Evolutionary conservation across 352 stramenopile species (phyloP), one percentile per base, ranked within the genome.

Genomic region (Globisporangium polare): DNA sequence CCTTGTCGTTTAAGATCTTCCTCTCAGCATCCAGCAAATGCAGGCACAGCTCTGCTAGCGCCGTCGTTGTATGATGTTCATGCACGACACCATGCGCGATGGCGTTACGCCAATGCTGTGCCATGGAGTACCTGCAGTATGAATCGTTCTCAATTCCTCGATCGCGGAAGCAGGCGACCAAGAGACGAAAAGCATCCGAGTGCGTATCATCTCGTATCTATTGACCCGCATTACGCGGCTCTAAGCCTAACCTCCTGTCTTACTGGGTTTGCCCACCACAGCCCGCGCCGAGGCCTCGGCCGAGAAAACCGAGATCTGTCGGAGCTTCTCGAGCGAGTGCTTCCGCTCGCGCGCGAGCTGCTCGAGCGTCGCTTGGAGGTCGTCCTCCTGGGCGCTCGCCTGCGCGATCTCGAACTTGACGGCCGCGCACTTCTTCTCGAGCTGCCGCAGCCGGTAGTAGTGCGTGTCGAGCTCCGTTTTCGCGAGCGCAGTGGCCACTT

Each of bases 321-420:
- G 68, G 43, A 90, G 50, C 37, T 86, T 75, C n/a, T 76, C 73
- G 45, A 82, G 67, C 12, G 76, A 83, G 43, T 65, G 72, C 37
- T 70, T 62, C 18, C 77, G 70, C 59, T 84, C 78, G 35, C 57
- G 65, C 39, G 65, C 69, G 22, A 88, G 45, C 31, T 90, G 80
- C 51, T 75, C 72, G 18, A 90, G 63, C 49, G 73, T 83, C 5
- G 72, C 75, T 50, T 76, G 71, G 33, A 91, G 58, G 49, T 89
- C 80, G 67, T 89, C 81, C 55, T 91, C 81, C 26, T 87, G 68
- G 27, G 77, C 69, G 41, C 75, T 79, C 33, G 78, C 71, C 60
- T 88, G 77, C 0, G 78, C 79, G 46, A 90, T 77, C 52, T 86
- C 75, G 43, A 90, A 69, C 69, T 90, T 90, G 61, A 88, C 52